Conservation (phyloP, 441 rosid species). For the Erodium texanum region DNA sequence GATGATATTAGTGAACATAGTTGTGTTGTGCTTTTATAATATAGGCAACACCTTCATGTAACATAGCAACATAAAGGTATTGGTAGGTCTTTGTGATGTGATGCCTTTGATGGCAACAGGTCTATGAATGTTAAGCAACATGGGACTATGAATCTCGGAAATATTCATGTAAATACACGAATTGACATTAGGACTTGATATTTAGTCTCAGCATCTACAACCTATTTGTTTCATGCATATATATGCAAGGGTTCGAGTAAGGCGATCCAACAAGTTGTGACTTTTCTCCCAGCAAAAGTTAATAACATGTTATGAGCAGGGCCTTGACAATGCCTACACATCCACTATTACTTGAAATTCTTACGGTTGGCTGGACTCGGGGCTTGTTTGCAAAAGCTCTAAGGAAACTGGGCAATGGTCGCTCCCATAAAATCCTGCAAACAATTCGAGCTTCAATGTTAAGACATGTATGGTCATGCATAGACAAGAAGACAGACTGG, state of each 20-base stretch:
- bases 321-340: background rate
- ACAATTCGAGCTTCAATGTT: background rate
- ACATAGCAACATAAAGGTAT: background rate
- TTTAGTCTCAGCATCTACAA: background rate
- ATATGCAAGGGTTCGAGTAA: background rate
- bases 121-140: background rate
- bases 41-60: background rate
- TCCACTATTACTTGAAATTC: conserved; percentile 5
- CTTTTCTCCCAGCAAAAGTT: background rate
- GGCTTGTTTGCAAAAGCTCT: conserved; percentile 42
- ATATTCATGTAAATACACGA: background rate
- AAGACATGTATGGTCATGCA: no score
- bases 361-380: conserved; percentile 21
- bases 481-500: background rate
- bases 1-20: background rate
- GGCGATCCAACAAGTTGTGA: background rate
- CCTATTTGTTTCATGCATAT: background rate
- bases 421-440: conserved; percentile 76
- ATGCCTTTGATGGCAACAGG: background rate
- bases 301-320: background rate
- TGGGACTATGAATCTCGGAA: background rate
- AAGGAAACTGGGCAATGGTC: conserved; percentile 89
- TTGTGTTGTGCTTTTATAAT: background rate
- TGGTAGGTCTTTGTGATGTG: background rate
- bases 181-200: background rate